A percentile compares a stretch with the other conserved stretches of the same genome.
Conservation (phyloP, 2,329 filamentous ascomycete genomes). For the Scedosporium apiospermum region DNA sequence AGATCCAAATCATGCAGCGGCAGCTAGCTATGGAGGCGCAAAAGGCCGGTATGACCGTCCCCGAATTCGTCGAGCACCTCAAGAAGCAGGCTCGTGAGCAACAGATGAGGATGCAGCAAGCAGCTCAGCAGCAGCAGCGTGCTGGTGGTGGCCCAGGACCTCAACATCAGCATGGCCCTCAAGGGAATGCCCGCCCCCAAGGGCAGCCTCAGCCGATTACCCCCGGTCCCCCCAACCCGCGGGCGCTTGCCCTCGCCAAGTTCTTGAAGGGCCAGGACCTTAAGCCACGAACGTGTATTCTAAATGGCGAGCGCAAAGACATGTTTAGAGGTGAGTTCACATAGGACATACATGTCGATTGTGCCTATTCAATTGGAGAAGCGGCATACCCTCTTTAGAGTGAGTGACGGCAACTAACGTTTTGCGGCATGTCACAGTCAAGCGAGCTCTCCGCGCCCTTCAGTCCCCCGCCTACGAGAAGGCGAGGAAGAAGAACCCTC, state of each 20-base stretch:
- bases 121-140: constrained; percentile 31
- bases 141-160: constrained; percentile 16
- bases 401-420: neutral
- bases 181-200: constrained; percentile 17
- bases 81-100: constrained; percentile 45
- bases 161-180: constrained; percentile 19
- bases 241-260: constrained; percentile 79
- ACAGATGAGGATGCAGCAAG: constrained; percentile 36
- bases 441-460: constrained; percentile 85
- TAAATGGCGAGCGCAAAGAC: constrained; percentile 94
- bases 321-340: constrained; percentile 75
- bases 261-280: constrained; percentile 78
- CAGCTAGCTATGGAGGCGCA: constrained; percentile 75
- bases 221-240: constrained; percentile 76
- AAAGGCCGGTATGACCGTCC: constrained; percentile 75
- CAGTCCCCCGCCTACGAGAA: constrained; percentile 85
- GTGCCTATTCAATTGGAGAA: no score
- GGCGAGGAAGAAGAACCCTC: constrained; percentile 78
- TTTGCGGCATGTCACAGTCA: constrained; percentile 50
- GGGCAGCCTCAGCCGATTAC: constrained; percentile 57
- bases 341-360: no score
- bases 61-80: constrained; percentile 68
- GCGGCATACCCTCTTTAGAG: no score
- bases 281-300: constrained; percentile 82
- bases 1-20: constrained; percentile 75